Percentiles rank a stretch among this genome's conserved stretches.
Conservation (phyloP, 2,329 filamentous ascomycete species). For the Dactylellina parvicollis region DNA sequence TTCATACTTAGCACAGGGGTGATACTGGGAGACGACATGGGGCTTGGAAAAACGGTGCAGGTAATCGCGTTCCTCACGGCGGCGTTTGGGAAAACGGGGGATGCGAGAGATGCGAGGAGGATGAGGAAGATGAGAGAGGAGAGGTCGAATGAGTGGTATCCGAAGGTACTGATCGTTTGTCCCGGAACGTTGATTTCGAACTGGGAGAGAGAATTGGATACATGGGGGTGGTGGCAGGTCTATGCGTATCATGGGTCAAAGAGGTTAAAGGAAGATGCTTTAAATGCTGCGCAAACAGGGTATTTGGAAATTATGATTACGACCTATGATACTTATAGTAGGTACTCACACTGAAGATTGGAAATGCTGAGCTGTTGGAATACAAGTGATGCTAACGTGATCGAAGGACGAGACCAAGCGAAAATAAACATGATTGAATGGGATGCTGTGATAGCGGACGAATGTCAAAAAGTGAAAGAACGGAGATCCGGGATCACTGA, state of each 20-base stretch:
- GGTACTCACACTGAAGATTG: neutral
- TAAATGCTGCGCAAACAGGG: slow-evolving; percentile 78
- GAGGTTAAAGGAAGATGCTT: slow-evolving; percentile 73
- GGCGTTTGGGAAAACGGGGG: slow-evolving; percentile 92
- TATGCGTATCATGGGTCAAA: slow-evolving; percentile 79
- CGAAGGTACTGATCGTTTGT: slow-evolving; percentile 83
- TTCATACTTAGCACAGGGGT: slow-evolving; percentile 93
- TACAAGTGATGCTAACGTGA: neutral
- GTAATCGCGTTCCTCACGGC: slow-evolving; percentile 90
- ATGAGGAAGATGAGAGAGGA: slow-evolving; percentile 82
- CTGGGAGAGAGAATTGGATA: slow-evolving; percentile 84
- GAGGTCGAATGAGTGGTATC: slow-evolving; percentile 75
- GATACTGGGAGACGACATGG: slow-evolving; percentile 96
- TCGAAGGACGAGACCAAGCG: slow-evolving; percentile 66
- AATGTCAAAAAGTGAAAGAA: slow-evolving; percentile 91
- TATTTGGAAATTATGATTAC: slow-evolving; percentile 91
- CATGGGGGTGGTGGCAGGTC: slow-evolving; percentile 96
- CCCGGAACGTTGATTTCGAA: slow-evolving; percentile 89
- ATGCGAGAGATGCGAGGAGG: slow-evolving; percentile 82
- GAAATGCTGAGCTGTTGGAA: neutral
- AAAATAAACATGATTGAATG: slow-evolving; percentile 84
- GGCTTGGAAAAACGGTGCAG: slow-evolving; percentile 94
- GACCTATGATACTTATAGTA: slow-evolving; percentile 85
- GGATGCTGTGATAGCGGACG: slow-evolving; percentile 94
- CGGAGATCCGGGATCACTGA: slow-evolving; percentile 78